phyloP scores from a whole-genome alignment of 2,329 filamentous ascomycete species.

The Phaeophleospora eucalypticola region DNA sequence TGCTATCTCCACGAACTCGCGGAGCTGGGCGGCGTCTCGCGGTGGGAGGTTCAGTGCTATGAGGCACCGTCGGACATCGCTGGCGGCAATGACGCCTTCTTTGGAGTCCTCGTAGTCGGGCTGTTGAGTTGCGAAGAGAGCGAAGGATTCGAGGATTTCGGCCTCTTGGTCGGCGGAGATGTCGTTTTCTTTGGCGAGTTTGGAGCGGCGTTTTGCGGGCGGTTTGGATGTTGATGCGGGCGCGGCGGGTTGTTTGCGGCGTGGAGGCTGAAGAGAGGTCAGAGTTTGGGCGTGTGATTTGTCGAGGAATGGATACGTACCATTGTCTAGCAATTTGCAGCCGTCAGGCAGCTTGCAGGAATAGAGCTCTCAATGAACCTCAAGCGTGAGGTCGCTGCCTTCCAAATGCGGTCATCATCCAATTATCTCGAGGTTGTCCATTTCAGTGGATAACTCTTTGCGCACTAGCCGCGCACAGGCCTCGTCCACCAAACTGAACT shows the following conservation, averaged over 20 bases:
- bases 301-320: not conserved
- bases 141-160: constrained; percentile 87
- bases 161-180: constrained; percentile 78
- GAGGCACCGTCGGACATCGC: constrained; percentile 46
- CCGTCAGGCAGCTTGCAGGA: not conserved
- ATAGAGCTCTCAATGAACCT: not conserved
- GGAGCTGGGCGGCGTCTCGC: constrained; percentile 60
- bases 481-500: no score
- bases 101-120: constrained; percentile 61
- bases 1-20: constrained; percentile 72
- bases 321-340: not conserved
- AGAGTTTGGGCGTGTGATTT: not conserved
- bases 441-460: no score
- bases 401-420: not conserved
- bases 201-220: constrained; percentile 63
- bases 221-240: constrained; percentile 21
- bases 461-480: no score
- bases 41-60: constrained; percentile 74
- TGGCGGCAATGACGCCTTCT: constrained; percentile 39
- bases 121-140: constrained; percentile 58
- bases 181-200: constrained; percentile 88
- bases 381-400: not conserved
- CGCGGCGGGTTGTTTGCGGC: constrained; percentile 29
- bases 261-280: constrained; percentile 22
- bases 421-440: not conserved